Base-by-base conservation (phyloP, 2,329 filamentous ascomycete genomes). In the Didymella pomorum region DNA sequence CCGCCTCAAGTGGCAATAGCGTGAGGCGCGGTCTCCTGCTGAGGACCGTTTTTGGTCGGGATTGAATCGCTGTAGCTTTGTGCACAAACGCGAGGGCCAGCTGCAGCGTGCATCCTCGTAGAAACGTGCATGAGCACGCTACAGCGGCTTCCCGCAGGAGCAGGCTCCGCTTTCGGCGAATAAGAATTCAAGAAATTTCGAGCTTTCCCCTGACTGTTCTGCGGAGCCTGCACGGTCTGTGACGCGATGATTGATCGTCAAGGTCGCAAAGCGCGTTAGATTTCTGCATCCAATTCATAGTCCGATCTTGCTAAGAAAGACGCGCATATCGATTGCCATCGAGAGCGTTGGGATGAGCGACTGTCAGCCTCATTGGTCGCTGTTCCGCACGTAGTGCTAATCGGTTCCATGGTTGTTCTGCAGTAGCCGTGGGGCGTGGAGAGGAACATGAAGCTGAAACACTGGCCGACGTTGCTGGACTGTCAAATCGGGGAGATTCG, bases 51-150 rank as follows among this genome's bases (percentile, higher is more conserved):
- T 71, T 64, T 58, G 66, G 70, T 41, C 52, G 47, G 52, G 44
- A 61, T 71, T 66, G 69, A 70, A 59, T 73, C 69, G 56, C 33
- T 58, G 69, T 53, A 56, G 53, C 62, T 58, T 67, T 70, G 68
- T 73, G 69, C 72, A 74, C 64, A 58, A 60, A 52, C 56, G 63
- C 62, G 49, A 60, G 55, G 58, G 50, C 56, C 56, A 49, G 57
- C 65, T 69, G 70, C 68, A 67, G 66, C 54, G 65, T 69, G 69
- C 63, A 67, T 72, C 62, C 60, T 63, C 58, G 52, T 63, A 66
- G 57, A 53, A 66, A 63, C 61, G 56, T 69, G 66, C 68, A 70
- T 68, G 66, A 67, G 63, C 66, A 61, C 57, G 58, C 63, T 63
- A 63, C 50, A 41, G 50, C 50, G 50, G 45, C 50, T 58, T 58